Conservation (phyloP, 2,329 filamentous ascomycete species). For the Aspergillus sp. region DNA sequence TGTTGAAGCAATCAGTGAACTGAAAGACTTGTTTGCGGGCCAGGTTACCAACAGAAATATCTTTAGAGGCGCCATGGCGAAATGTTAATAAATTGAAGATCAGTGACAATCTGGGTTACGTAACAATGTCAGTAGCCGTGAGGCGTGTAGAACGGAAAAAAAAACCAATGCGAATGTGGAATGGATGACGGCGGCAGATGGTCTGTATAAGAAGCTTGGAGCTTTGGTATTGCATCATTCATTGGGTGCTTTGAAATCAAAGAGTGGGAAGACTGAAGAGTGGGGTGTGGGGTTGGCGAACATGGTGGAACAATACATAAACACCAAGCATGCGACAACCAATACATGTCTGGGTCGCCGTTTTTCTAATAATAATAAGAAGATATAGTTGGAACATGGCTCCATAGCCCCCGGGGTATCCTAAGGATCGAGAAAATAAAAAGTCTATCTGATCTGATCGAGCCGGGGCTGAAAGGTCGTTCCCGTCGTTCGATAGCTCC, state of each 20-base stretch:
- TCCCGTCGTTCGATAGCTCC: too few relatives aligned
- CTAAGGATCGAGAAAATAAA: too few relatives aligned
- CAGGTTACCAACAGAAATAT: conserved; percentile 32
- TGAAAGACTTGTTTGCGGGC: neutral
- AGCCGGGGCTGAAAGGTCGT: too few relatives aligned
- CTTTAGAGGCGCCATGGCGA: conserved; percentile 29
- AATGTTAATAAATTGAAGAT: neutral
- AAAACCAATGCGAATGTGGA: neutral
- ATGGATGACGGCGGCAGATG: neutral
- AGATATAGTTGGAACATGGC: too few relatives aligned
- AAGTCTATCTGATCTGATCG: too few relatives aligned
- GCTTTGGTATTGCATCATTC: conserved; percentile 7
- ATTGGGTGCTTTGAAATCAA: conserved; percentile 29
- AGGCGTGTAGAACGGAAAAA: neutral
- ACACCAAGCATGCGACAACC: neutral
- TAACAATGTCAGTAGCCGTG: neutral
- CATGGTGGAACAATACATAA: neutral
- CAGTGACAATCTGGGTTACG: neutral
- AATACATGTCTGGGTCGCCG: neutral
- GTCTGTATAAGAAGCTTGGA: neutral
- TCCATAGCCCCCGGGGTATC: too few relatives aligned
- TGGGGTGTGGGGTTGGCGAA: conserved; percentile 11
- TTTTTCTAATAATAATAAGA: too few relatives aligned
- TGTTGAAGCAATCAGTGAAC: conserved; percentile 19
- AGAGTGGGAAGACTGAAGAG: conserved; percentile 10